Evolutionary conservation across 2,329 filamentous ascomycete species (phyloP).

Genomic region (Fusarium sp.): DNA sequence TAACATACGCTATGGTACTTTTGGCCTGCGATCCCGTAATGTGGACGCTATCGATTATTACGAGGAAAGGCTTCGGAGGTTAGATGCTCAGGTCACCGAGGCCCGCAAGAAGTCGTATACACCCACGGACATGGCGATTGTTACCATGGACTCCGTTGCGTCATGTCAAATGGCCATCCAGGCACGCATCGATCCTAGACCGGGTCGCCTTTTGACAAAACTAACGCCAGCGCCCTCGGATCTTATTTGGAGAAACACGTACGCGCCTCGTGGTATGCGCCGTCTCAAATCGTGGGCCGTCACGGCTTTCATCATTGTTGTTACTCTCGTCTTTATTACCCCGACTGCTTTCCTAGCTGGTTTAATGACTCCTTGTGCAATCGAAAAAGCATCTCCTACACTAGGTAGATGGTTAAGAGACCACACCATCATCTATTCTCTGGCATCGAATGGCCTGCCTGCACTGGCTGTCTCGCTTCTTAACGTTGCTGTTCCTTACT

Average conservation of each 20-base stretch:
- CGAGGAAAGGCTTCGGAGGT: conserved; percentile 81
- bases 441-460: conserved; percentile 89
- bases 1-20: conserved; percentile 81
- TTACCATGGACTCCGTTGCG: conserved; percentile 96
- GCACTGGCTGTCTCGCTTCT: conserved; percentile 87
- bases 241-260: conserved; percentile 96
- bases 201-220: conserved; percentile 85
- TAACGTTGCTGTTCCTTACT: conserved; percentile 89
- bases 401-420: conserved; percentile 75
- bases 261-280: conserved; percentile 78
- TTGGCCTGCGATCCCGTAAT: conserved; percentile 76
- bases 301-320: conserved; percentile 82
- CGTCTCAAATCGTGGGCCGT: conserved; percentile 85
- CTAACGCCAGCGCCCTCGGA: conserved; percentile 89
- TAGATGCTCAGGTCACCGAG: conserved; percentile 79
- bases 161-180: conserved; percentile 96
- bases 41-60: conserved; percentile 96
- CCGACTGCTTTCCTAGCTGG: conserved; percentile 84
- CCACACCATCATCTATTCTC: conserved; percentile 77
- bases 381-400: conserved; percentile 76
- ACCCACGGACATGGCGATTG: conserved; percentile 87
- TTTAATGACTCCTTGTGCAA: conserved; percentile 83
- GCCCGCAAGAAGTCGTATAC: conserved; percentile 81
- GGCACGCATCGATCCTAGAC: conserved; percentile 90
- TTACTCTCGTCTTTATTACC: conserved; percentile 90